A percentile compares a stretch with the other conserved stretches of the same genome.
These are phyloP conservation scores for Ormosia semicastrata DNA, from an alignment of 306 rosid species.

Conservation along the genomic window DNA sequence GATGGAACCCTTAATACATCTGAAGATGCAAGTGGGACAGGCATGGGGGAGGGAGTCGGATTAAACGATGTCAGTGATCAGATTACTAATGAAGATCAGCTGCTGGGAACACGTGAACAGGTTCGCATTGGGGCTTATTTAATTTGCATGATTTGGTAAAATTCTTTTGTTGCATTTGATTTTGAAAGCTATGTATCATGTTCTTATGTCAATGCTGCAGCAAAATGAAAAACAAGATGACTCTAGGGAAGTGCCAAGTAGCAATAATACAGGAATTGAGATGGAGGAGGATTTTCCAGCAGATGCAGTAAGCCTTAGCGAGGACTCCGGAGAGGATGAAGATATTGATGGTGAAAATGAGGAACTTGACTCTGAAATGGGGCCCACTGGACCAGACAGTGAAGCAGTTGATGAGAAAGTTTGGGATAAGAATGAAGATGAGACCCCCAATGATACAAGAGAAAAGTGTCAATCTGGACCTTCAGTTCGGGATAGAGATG, in stretches of 20 bases:
- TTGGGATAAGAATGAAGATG: constrained; percentile 74
- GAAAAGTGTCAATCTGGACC: constrained; percentile 78
- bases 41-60: constrained; percentile 91
- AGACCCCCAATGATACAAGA: constrained; percentile 40
- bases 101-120: constrained; percentile 71
- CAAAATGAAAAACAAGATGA: constrained; percentile 55
- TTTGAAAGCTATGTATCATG: not conserved
- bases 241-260: constrained; percentile 52
- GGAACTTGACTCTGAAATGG: constrained; percentile 69
- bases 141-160: not conserved
- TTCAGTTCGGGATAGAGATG: constrained; percentile 61
- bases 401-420: constrained; percentile 70
- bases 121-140: constrained; percentile 32
- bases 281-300: constrained; percentile 85
- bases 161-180: not conserved
- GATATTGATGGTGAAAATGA: constrained; percentile 54
- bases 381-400: constrained; percentile 67
- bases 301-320: constrained; percentile 69
- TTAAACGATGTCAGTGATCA: constrained; percentile 84
- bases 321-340: constrained; percentile 71
- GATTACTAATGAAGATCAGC: constrained; percentile 89
- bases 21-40: constrained; percentile 73
- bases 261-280: constrained; percentile 74
- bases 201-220: constrained; percentile 39
- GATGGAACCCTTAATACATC: constrained; percentile 44